A percentile compares a stretch with the other conserved stretches of the same genome.
Evolutionary conservation across 1,284 basidiomycete species (phyloP).

Genomic region (Ustilago nuda): DNA sequence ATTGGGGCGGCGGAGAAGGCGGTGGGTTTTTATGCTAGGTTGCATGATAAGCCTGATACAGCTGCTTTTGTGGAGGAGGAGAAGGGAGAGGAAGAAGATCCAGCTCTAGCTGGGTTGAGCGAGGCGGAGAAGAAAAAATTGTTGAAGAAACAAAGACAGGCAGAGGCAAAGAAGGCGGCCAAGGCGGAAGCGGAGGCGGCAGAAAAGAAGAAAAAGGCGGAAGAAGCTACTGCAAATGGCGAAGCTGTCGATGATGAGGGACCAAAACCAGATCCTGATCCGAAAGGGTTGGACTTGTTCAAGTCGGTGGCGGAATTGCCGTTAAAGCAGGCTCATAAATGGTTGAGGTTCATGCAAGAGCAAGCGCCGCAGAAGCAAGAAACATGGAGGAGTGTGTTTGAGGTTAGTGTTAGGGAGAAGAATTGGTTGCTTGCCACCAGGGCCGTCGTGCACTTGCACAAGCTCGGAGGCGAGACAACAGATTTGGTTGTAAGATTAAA

Average conservation of each 20-base stretch:
- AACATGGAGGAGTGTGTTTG: constrained; percentile 81
- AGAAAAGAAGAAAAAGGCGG: constrained; percentile 31
- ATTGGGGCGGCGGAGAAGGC: constrained; percentile 80
- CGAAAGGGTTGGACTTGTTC: constrained; percentile 51
- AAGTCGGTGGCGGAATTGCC: constrained; percentile 68
- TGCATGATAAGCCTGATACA: constrained; percentile 62
- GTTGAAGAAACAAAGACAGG: constrained; percentile 43
- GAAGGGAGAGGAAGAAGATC: constrained; percentile 57
- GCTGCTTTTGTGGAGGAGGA: constrained; percentile 51
- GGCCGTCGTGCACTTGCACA: constrained; percentile 76
- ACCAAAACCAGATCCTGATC: constrained; percentile 71
- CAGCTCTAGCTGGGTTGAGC: constrained; percentile 15
- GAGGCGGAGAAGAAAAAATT: constrained; percentile 46
- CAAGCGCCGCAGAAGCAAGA: constrained; percentile 73
- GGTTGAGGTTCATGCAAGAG: constrained; percentile 78
- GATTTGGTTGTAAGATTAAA: constrained; percentile 78
- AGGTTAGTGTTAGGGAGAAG: constrained; percentile 81
- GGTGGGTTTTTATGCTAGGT: constrained; percentile 77
- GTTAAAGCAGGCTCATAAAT: constrained; percentile 80
- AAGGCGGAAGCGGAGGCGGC: constrained; percentile 41
- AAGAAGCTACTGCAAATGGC: constrained; percentile 40
- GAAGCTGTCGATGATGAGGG: constrained; percentile 80
- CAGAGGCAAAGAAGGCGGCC: constrained; percentile 30
- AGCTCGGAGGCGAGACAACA: constrained; percentile 77
- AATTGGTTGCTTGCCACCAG: constrained; percentile 82